Evolutionary conservation across 805 yeast species (phyloP).

Genomic region (Metschnikowia corniflorae): DNA sequence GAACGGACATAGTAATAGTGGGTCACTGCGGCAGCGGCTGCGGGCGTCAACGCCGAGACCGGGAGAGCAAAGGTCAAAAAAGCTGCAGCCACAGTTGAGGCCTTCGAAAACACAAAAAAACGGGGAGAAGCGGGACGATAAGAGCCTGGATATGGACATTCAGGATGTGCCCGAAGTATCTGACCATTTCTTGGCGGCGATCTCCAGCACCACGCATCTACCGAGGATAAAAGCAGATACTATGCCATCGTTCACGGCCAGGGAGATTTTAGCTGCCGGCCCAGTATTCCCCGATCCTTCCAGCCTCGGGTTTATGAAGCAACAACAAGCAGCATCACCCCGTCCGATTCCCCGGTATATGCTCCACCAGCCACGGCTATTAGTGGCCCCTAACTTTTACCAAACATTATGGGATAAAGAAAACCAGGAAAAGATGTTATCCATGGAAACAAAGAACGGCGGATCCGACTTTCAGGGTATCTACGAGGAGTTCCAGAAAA

Average conservation of each 20-base stretch:
- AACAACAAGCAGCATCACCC: slow-evolving; percentile 7
- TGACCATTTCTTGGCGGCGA: neutral
- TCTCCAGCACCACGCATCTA: neutral
- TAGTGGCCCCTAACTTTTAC: slow-evolving; percentile 29
- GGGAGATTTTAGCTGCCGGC: slow-evolving; percentile 24
- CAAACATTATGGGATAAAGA: slow-evolving; percentile 64
- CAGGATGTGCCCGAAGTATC: neutral
- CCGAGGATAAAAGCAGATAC: slow-evolving; percentile 1
- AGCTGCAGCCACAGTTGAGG: too few species aligned
- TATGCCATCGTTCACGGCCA: slow-evolving; percentile 2
- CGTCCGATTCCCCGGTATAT: slow-evolving; percentile 37
- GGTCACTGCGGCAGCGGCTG: too few species aligned
- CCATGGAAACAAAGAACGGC: slow-evolving; percentile 42
- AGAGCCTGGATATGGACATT: too few species aligned
- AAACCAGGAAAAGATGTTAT: slow-evolving; percentile 63
- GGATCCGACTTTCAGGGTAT: slow-evolving; percentile 64
- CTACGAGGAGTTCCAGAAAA: slow-evolving; percentile 68
- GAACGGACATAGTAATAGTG: too few species aligned
- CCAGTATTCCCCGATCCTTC: slow-evolving; percentile 29
- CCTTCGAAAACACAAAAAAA: too few species aligned
- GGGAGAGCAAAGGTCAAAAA: too few species aligned
- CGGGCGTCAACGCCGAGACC: too few species aligned
- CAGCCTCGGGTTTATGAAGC: slow-evolving; percentile 26
- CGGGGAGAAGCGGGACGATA: too few species aligned
- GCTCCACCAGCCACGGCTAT: slow-evolving; percentile 32